Conservation (phyloP, 2,329 filamentous ascomycete species). For the Neurospora sp. region DNA sequence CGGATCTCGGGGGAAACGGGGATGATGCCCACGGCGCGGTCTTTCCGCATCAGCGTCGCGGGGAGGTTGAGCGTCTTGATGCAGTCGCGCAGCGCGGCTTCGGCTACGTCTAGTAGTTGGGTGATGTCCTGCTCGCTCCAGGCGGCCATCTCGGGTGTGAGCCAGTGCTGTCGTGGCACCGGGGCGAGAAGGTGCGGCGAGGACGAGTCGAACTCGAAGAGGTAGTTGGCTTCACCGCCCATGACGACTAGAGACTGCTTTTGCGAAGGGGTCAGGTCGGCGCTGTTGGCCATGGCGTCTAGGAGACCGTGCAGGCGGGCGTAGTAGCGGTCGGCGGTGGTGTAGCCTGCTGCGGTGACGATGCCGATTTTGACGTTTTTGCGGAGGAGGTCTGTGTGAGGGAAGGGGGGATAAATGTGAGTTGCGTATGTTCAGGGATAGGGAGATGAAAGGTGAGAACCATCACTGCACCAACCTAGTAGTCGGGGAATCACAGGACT, state of each 20-base stretch:
- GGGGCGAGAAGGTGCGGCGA: constrained; percentile 59
- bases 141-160: constrained; percentile 65
- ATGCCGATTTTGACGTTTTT: constrained; percentile 82
- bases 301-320: constrained; percentile 78
- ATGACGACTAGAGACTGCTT: constrained; percentile 81
- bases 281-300: constrained; percentile 58
- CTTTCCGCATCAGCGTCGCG: constrained; percentile 75
- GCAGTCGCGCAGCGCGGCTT: constrained; percentile 74
- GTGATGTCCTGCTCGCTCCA: constrained; percentile 73
- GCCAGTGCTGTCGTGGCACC: constrained; percentile 59
- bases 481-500: constrained; percentile 68
- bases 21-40: constrained; percentile 73
- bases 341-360: constrained; percentile 93
- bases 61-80: constrained; percentile 70
- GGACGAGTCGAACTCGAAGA: constrained; percentile 66
- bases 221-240: constrained; percentile 92
- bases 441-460: constrained; percentile 28
- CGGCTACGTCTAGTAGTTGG: constrained; percentile 78
- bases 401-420: neutral
- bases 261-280: constrained; percentile 51
- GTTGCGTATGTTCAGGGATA: neutral
- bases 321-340: constrained; percentile 78
- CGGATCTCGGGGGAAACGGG: constrained; percentile 52
- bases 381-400: constrained; percentile 53
- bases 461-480: constrained; percentile 28